phyloP scores from a whole-genome alignment of 1,284 basidiomycete species.

The Apiotrichum veenhuisii region DNA sequence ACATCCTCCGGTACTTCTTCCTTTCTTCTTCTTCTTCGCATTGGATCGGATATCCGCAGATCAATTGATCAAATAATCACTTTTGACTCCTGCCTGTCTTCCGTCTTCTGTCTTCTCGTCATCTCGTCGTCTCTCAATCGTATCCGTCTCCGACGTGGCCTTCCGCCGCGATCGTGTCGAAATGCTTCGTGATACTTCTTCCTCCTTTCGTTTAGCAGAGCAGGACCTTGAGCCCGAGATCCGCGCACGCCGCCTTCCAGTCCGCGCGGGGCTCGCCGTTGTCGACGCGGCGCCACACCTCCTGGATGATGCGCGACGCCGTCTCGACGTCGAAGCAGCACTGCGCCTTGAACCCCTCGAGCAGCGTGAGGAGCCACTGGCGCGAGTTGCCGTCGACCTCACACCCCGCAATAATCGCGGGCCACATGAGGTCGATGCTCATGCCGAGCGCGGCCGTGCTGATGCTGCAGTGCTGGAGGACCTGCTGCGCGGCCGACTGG shows the following conservation, averaged over 20 bases:
- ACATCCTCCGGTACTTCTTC: no score
- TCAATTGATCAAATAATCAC: no score
- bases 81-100: no score
- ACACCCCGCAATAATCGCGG: slow-evolving; percentile 53
- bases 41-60: slow-evolving; percentile 8
- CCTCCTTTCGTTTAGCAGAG: slow-evolving; percentile 7
- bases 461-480: slow-evolving; percentile 42
- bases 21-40: neutral
- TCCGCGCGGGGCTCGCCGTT: slow-evolving; percentile 27
- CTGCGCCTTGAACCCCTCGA: slow-evolving; percentile 53
- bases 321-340: slow-evolving; percentile 57
- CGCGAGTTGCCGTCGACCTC: slow-evolving; percentile 49
- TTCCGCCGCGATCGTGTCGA: no score
- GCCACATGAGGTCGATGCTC: slow-evolving; percentile 52
- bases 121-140: no score
- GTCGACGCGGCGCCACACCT: slow-evolving; percentile 49
- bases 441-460: slow-evolving; percentile 45
- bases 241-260: slow-evolving; percentile 47
- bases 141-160: no score
- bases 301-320: slow-evolving; percentile 52
- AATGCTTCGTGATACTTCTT: no score
- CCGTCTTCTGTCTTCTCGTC: no score
- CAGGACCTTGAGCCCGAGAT: slow-evolving; percentile 40
- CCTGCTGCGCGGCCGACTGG: slow-evolving; percentile 44
- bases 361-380: slow-evolving; percentile 50